Base-by-base conservation (phyloP, 2,329 filamentous ascomycete genomes). In the Trichoderma sp. region DNA sequence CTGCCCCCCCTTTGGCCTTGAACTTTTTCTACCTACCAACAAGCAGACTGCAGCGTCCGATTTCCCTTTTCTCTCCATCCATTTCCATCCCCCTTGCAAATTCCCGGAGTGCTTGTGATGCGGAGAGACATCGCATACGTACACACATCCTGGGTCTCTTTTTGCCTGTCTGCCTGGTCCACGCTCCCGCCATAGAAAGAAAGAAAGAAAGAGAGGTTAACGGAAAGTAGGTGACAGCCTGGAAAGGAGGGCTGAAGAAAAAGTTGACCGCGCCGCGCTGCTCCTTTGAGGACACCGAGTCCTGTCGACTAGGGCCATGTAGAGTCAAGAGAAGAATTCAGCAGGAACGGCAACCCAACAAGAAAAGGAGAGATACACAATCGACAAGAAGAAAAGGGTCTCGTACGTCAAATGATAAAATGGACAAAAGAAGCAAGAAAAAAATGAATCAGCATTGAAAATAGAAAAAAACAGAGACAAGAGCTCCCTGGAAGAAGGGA, bases 401-500 rank as follows among this genome's bases (percentile, higher is more conserved):
- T 60, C 39, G 30, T 57, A 67, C 63, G 44, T 57, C 34, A 44
- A 44, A 57, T 61, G 48, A 48, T 55, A 52, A 65, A 34, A 59
- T 64, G 45, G 44, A 43, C 51, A 60, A 59, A 63, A 61, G 54
- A 64, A 67, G 26, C 57, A 45, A 59, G 28, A 54, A 39, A 68
- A 50, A 43, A 50, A 41, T 7, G 66, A 64, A 63, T 55, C 39
- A 64, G 60, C 45, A 55, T 47, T 15, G 17, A 52, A 58, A 34
- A 52, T 14, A n/a, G 39, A 52, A 63, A n/a, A 52, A 17, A 21
- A 63, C 21, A 66, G 21, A 66, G 51, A 43, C 45, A 57, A 69
- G 66, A 67, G 71, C 39, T 24, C 70, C 39, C 69, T 73, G 72
- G 73, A 67, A 65, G 68, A 71, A 71, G 69, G 71, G 72, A 70